Conservation (phyloP, 75 land plant species). For the Pseudotsuga menziesii region DNA sequence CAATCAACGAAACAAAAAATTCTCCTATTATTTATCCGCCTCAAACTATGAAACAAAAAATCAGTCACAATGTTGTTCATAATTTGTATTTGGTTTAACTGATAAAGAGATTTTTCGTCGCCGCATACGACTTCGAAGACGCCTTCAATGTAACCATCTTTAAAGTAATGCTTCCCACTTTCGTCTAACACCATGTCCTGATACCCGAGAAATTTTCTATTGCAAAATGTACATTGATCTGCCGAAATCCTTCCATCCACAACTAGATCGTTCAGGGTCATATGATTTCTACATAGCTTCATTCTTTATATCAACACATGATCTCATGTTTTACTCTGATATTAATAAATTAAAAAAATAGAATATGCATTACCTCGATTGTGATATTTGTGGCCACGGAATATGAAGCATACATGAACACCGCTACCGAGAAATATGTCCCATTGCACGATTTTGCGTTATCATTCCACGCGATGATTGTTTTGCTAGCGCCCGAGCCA, state of each 20-base stretch:
- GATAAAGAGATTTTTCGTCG: conserved; percentile 57
- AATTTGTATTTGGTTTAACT: no score
- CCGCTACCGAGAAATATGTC: conserved; percentile 14
- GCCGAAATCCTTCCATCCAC: conserved; percentile 68
- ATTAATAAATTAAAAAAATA: no score
- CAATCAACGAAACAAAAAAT: background rate
- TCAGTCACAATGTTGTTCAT: no score
- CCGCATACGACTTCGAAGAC: conserved; percentile 86
- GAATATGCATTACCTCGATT: no score
- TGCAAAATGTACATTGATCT: conserved; percentile 66
- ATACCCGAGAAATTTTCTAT: conserved; percentile 46
- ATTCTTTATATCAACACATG: no score
- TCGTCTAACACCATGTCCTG: conserved; percentile 87
- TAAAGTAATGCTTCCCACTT: conserved; percentile 68
- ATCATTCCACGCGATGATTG: conserved; percentile 15
- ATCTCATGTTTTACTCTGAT: no score
- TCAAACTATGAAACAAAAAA: no score
- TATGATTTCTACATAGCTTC: no score
- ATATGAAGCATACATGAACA: conserved; percentile 14
- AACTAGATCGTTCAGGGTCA: conserved; percentile 45
- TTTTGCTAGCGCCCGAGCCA: background rate
- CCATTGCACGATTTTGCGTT: background rate
- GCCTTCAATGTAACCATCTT: conserved; percentile 65
- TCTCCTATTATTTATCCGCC: no score
- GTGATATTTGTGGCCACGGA: conserved; percentile 20